Evolutionary conservation across 345 rosid species (phyloP).

Genomic region (Ailanthus altissimus): DNA sequence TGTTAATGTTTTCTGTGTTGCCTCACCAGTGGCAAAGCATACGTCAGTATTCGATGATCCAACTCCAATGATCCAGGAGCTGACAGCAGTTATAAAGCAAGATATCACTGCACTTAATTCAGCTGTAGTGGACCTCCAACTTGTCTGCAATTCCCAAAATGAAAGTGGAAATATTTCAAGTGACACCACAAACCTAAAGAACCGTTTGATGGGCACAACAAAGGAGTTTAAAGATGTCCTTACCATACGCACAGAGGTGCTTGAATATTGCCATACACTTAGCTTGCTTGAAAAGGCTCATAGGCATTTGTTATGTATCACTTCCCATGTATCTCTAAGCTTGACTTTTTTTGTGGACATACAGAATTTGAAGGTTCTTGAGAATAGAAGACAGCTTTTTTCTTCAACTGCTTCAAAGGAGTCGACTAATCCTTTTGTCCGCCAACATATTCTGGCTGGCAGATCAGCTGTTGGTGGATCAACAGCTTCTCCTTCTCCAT

Average conservation of each 20-base stretch:
- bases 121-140: slow-evolving; percentile 75
- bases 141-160: slow-evolving; percentile 61
- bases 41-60: slow-evolving; percentile 91
- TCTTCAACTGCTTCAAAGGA: slow-evolving; percentile 71
- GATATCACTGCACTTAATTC: slow-evolving; percentile 80
- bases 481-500: slow-evolving; percentile 57
- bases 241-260: slow-evolving; percentile 82
- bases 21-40: slow-evolving; percentile 68
- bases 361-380: slow-evolving; percentile 82
- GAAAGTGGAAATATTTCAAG: slow-evolving; percentile 57
- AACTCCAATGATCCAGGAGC: slow-evolving; percentile 76
- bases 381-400: slow-evolving; percentile 74
- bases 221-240: slow-evolving; percentile 89
- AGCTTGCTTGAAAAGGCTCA: slow-evolving; percentile 3
- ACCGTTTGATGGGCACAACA: slow-evolving; percentile 75
- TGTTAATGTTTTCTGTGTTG: slow-evolving; percentile 10
- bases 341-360: slow-evolving; percentile 3
- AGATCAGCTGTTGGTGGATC: slow-evolving; percentile 52
- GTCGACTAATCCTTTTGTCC: slow-evolving; percentile 67
- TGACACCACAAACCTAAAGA: slow-evolving; percentile 72
- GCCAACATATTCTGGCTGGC: slow-evolving; percentile 76
- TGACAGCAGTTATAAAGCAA: slow-evolving; percentile 74
- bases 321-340: background rate
- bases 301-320: background rate
- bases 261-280: background rate